Base-by-base conservation (phyloP, 805 yeast genomes). In the Huiozyma sinensis region DNA sequence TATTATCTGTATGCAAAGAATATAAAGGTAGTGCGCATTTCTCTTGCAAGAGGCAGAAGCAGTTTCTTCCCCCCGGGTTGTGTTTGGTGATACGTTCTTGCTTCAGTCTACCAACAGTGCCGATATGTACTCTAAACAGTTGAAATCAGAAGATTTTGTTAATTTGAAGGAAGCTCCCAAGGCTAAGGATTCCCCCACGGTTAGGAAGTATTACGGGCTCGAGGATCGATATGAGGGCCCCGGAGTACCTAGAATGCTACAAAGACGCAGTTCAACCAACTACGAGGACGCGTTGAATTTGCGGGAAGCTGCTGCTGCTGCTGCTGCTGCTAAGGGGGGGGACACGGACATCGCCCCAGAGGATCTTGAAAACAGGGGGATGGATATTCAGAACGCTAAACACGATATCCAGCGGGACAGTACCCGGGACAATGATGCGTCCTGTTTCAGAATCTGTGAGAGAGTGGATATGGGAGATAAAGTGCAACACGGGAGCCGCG, bases 151-250 rank as follows among this genome's bases (percentile, higher is more conserved):
- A 10, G 57, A 54, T 39, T 55, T 50, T 38, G 47, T 53, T n/a
- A 48, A 52, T 30, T 34, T 55, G 30, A 43, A 49, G 12, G 50
- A 49, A 12, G 53, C 59, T 9, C 59, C 59, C n/a, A 42, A 41
- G 17, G 50, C 56, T 6, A 44, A 49, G 41, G 52, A 47, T 12
- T 49, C 58, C 4, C 59, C 57, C n/a, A 28, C 34, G 6, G 28
- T 12, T 7, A 30, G 28, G 17, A 28, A 38, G 37, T 17, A 17
- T 17, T 17, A 17, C 24, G 24, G 24, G 4, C 4, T 17, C 24
- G 4, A 17, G 4, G 24, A 17, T 17, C 24, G 4, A 17, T 2
- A 4, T 4, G 24, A 17, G 24, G 24, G 24, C 4, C 24, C 24
- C 24, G 24, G 24, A 17, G 17, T 7, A 7, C 44, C 42, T 12